Evolutionary conservation across 305 asterid genomes (phyloP), one percentile per base, ranked within the genome.

Genomic region (Fraxinus nigra): DNA sequence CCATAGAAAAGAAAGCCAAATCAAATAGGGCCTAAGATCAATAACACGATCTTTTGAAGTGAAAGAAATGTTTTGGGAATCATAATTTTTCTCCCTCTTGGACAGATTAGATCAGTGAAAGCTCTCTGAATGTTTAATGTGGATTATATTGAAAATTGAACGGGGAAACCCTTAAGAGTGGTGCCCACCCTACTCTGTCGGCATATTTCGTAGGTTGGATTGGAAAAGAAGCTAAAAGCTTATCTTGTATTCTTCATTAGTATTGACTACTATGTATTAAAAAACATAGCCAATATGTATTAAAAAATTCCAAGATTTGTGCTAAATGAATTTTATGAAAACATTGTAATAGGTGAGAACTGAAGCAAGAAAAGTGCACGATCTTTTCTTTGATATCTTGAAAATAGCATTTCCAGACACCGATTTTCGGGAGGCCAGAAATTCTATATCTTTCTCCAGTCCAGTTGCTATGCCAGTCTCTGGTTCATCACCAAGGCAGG

Each of bases 291-390:
- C 35, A 22, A 24, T 26, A 10, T 65, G 35, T 65, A 26, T 65
- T 63, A 43, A 84, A 30, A 10, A 37, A 73, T 65, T 70, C 69
- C 72, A 18, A 38, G 11, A 51, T 14, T 65, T 70, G 74, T 73
- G 20, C 84, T 81, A 63, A 81, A 67, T 79, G 38, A 76, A 72
- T 76, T 81, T 63, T 78, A 63, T 72, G 37, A 37, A 54, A 35
- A 22, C 81, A 32, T 46, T 84, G 86, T 84, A 85, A 88, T 84
- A 97, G 99, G 99, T 95, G 89, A 92, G 94, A 81, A 88, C 93
- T 0, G 99, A 97, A 87, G 97, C 98, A 28, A 92, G 89, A 85
- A 93, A 97, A 89, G 98, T 97, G 33, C 98, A 97, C 20, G 98
- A 93, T 82, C 98, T 97, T 87, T 97, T 97, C 91, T 97, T 97